A percentile compares a stretch with the other conserved stretches of the same genome.
These are phyloP conservation scores for Staphylotrichum tortipilum DNA, from an alignment of 495 filamentous ascomycete genomes.

Conservation along the genomic window DNA sequence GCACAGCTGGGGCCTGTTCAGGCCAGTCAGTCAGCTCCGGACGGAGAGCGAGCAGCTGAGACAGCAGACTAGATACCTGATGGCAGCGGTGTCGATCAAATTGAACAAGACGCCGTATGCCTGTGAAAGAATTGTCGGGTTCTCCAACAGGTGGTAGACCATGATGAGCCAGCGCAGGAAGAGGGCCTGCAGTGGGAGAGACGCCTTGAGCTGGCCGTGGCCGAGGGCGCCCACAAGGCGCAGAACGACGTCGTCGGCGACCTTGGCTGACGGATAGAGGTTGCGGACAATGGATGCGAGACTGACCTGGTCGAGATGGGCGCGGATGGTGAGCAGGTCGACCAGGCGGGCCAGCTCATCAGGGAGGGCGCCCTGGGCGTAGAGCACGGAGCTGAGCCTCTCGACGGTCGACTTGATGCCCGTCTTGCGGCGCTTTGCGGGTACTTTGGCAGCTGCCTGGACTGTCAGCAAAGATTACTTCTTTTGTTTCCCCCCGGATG, in stretches of 20 bases:
- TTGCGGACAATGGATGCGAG: slow-evolving; percentile 59
- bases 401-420: slow-evolving; percentile 42
- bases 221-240: slow-evolving; percentile 68
- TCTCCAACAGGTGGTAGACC: slow-evolving; percentile 65
- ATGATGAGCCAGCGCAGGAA: slow-evolving; percentile 76
- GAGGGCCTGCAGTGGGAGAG: slow-evolving; percentile 55
- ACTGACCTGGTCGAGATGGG: slow-evolving; percentile 66
- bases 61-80: no score
- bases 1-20: slow-evolving; percentile 52
- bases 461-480: slow-evolving; percentile 5
- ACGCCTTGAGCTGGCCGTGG: slow-evolving; percentile 68
- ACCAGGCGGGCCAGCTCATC: slow-evolving; percentile 54
- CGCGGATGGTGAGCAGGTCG: slow-evolving; percentile 56
- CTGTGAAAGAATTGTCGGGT: slow-evolving; percentile 53
- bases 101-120: slow-evolving; percentile 77
- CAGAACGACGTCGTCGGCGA: slow-evolving; percentile 53
- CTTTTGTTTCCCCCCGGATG: not conserved
- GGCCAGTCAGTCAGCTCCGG: slow-evolving; percentile 23
- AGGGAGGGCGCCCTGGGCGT: slow-evolving; percentile 56
- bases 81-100: slow-evolving; percentile 69
- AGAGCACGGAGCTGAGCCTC: slow-evolving; percentile 42
- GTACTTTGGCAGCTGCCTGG: slow-evolving; percentile 39
- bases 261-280: slow-evolving; percentile 60
- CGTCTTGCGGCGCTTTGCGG: slow-evolving; percentile 38
- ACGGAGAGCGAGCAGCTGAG: not conserved